These are phyloP conservation scores for Apophysomyces variabilis DNA, from an alignment of 371 early-diverging fungal species.

Conservation along the genomic window DNA sequence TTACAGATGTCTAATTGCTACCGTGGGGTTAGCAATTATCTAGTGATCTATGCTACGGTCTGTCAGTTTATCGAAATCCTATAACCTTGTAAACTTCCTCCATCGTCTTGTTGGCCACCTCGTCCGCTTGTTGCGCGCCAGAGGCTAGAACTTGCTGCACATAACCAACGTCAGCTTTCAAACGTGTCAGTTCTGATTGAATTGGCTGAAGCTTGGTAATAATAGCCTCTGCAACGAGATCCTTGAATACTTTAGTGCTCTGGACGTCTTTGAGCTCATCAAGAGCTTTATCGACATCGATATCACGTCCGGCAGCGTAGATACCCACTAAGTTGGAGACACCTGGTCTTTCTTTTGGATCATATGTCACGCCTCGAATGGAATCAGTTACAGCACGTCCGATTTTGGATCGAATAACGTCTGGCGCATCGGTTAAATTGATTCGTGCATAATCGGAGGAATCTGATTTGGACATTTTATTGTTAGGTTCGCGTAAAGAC, in stretches of 20 bases:
- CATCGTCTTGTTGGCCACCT: constrained; percentile 59
- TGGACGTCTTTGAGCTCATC: constrained; percentile 47
- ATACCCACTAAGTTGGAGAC: constrained; percentile 83
- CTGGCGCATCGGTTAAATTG: constrained; percentile 74
- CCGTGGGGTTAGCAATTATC: too few species aligned
- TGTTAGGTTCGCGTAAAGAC: constrained; percentile 78
- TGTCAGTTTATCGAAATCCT: constrained; percentile 51
- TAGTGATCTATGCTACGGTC: background rate
- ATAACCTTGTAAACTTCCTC: constrained; percentile 59
- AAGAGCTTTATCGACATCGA: constrained; percentile 47
- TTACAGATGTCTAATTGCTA: too few species aligned
- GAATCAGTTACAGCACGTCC: constrained; percentile 80
- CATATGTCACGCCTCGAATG: constrained; percentile 70
- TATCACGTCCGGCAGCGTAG: constrained; percentile 63
- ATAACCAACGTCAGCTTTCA: constrained; percentile 65
- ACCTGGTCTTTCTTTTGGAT: constrained; percentile 78
- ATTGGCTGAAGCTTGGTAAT: constrained; percentile 69
- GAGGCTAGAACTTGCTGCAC: constrained; percentile 63
- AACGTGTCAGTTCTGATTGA: constrained; percentile 58
- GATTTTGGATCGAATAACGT: constrained; percentile 71
- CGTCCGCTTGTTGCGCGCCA: constrained; percentile 65
- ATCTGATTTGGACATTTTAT: constrained; percentile 96
- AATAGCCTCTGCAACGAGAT: constrained; percentile 69
- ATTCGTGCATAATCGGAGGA: constrained; percentile 74
- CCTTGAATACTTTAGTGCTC: constrained; percentile 73